Conservation (phyloP, 805 yeast species). For the Candida saitoana region DNA sequence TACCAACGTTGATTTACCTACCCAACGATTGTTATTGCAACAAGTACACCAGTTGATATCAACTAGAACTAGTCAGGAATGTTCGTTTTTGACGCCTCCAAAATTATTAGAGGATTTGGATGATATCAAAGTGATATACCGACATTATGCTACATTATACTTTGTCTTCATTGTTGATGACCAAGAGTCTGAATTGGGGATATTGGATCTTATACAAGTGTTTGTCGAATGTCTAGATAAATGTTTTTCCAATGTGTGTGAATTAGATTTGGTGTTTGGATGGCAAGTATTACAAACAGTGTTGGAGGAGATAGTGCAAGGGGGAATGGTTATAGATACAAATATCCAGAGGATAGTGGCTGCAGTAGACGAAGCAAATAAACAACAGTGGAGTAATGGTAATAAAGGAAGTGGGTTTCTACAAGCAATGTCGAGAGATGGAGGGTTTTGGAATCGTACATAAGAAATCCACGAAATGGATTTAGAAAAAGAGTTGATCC, state of each 20-base stretch:
- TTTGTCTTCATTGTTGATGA: slow-evolving; percentile 95
- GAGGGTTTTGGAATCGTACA: slow-evolving; percentile 24
- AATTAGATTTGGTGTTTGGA: slow-evolving; percentile 93
- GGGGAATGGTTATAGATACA: slow-evolving; percentile 97
- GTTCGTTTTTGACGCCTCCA: slow-evolving; percentile 89
- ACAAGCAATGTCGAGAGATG: slow-evolving; percentile 23
- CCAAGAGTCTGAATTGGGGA: slow-evolving; percentile 92
- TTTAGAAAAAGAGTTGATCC: too few species aligned
- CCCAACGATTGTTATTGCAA: slow-evolving; percentile 73
- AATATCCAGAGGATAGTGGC: slow-evolving; percentile 75
- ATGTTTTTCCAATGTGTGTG: slow-evolving; percentile 93
- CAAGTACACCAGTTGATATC: slow-evolving; percentile 80
- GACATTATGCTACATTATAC: slow-evolving; percentile 93
- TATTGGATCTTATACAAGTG: slow-evolving; percentile 89
- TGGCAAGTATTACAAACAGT: slow-evolving; percentile 96
- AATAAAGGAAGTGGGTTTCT: slow-evolving; percentile 20
- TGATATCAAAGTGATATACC: slow-evolving; percentile 82
- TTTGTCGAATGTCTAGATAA: slow-evolving; percentile 92
- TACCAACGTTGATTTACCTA: slow-evolving; percentile 80
- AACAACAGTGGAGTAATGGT: slow-evolving; percentile 30
- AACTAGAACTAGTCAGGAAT: slow-evolving; percentile 67
- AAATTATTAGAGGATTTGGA: slow-evolving; percentile 66
- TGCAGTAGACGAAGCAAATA: slow-evolving; percentile 71
- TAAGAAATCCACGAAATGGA: too few species aligned
- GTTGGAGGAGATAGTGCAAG: slow-evolving; percentile 87